phyloP scores from a whole-genome alignment of 768 basidiomycete genomes.

The Suillus alpinus region DNA sequence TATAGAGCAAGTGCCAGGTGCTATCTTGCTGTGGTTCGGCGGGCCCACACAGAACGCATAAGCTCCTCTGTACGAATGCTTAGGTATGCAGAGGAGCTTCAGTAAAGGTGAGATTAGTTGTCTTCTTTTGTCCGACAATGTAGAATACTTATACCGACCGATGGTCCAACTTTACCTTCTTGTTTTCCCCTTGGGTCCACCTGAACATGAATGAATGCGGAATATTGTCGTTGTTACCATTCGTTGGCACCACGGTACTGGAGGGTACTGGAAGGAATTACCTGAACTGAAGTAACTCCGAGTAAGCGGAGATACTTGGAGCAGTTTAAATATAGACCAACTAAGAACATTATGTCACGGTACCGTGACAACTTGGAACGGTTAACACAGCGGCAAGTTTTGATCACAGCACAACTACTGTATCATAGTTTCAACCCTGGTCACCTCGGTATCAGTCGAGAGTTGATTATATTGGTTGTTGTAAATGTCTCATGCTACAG shows the following conservation, averaged over 20 bases:
- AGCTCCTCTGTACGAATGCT: slow-evolving; percentile 27
- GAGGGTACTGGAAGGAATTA: slow-evolving; percentile 42
- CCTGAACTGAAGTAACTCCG: slow-evolving; percentile 27
- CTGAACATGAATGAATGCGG: slow-evolving; percentile 6
- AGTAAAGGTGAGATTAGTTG: slow-evolving; percentile 48
- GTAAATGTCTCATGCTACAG: slow-evolving; percentile 54
- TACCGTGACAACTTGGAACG: no score
- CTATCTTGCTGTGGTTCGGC: slow-evolving; percentile 2
- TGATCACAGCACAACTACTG: no score
- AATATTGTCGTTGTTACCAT: slow-evolving; percentile 2
- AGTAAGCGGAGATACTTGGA: neutral
- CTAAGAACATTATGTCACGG: no score
- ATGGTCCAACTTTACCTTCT: slow-evolving; percentile 17
- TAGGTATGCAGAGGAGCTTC: slow-evolving; percentile 71
- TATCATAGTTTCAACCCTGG: no score
- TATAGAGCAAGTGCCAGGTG: neutral
- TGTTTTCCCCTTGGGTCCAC: slow-evolving; percentile 3
- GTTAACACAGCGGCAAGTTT: no score
- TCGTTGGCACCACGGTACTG: slow-evolving; percentile 16
- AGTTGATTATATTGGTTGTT: no score
- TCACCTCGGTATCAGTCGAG: no score
- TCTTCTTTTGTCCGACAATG: slow-evolving; percentile 4
- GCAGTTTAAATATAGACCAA: no score
- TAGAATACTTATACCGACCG: slow-evolving; percentile 12
- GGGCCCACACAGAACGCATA: slow-evolving; percentile 9